Evolutionary conservation across 805 yeast species (phyloP).

Genomic region (Candida anglica): DNA sequence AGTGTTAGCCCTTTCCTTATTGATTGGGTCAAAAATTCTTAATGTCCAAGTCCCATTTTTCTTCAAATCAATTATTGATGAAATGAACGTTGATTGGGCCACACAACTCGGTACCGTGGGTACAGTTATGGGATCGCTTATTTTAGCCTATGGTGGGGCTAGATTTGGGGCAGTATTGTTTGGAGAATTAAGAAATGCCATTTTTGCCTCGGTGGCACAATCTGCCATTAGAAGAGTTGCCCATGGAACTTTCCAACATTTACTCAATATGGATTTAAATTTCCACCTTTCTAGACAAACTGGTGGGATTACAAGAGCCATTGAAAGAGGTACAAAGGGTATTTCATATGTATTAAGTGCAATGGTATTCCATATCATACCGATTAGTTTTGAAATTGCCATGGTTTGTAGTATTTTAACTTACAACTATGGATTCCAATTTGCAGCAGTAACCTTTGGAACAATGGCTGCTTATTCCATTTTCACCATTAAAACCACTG

Average conservation of each 20-base stretch:
- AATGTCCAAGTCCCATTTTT: conserved; percentile 96
- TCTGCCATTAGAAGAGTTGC: conserved; percentile 90
- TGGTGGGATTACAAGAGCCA: conserved; percentile 94
- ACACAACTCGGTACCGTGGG: conserved; percentile 57
- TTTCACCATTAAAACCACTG: conserved; percentile 87
- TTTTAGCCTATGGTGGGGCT: conserved; percentile 89
- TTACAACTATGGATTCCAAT: conserved; percentile 83
- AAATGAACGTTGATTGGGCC: conserved; percentile 89
- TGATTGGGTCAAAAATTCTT: conserved; percentile 76
- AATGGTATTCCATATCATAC: conserved; percentile 96
- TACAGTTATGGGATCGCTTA: conserved; percentile 61
- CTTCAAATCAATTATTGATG: conserved; percentile 81
- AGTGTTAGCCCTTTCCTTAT: conserved; percentile 63
- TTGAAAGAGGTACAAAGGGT: conserved; percentile 97
- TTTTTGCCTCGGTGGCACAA: conserved; percentile 94
- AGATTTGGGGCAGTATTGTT: conserved; percentile 91
- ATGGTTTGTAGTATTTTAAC: conserved; percentile 93
- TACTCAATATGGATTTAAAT: conserved; percentile 77
- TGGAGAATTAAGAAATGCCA: conserved; percentile 93
- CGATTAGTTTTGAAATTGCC: conserved; percentile 86
- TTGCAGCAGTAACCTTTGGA: conserved; percentile 81
- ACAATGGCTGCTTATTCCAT: conserved; percentile 88
- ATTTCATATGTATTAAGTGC: conserved; percentile 89
- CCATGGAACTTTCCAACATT: conserved; percentile 76
- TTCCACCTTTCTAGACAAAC: conserved; percentile 92